Base-by-base conservation (phyloP, 140 eudicot genomes). In the Cichorium intybus region DNA sequence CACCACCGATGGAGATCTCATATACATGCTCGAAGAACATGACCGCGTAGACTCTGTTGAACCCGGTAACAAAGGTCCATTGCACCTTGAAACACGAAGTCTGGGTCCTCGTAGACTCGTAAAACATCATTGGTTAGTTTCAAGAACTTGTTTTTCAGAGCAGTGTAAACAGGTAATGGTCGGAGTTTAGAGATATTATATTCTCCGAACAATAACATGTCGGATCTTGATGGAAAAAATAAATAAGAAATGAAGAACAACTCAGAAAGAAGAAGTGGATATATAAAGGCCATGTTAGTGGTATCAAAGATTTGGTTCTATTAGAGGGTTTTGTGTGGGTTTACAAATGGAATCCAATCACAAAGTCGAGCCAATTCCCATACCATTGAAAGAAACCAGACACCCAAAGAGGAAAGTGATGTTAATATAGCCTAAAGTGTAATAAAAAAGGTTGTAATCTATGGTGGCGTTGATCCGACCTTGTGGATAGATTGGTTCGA, bases 31-130 rank as follows among this genome's bases (percentile, higher is more conserved):
- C n/a, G n/a, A n/a, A n/a, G n/a, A n/a, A n/a, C n/a, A n/a, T n/a
- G n/a, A n/a, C n/a, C n/a, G n/a, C n/a, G n/a, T n/a, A n/a, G 71
- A 10, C 28, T 69, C 33, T 5, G 2, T n/a, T 69, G 89, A 1
- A 87, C 87, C 51, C 85, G 75, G 64, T 75, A 91, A 34, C 97
- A 91, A 54, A 85, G 75, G 16, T 87, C 97, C 97, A 91, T 87
- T 2, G 84, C 87, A 23, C 96, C 97, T 73, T 90, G 96, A 34
- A 80, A 90, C 28, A 87, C 96, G 24, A 80, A 89, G 34, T 86
- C 64, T 37, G 85, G 72, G 47, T 89, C 97, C 18, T 82, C 89
- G 4, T 71, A 81, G 2, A 78, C 85, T 52, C 89, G 88, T 24
- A 89, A 29, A 7, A 74, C 64, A 1, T 77, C 80, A 57, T 46